These are phyloP conservation scores for Plasmodium fragile DNA, from an alignment of 169 alveolate genomes.

Conservation along the genomic window DNA sequence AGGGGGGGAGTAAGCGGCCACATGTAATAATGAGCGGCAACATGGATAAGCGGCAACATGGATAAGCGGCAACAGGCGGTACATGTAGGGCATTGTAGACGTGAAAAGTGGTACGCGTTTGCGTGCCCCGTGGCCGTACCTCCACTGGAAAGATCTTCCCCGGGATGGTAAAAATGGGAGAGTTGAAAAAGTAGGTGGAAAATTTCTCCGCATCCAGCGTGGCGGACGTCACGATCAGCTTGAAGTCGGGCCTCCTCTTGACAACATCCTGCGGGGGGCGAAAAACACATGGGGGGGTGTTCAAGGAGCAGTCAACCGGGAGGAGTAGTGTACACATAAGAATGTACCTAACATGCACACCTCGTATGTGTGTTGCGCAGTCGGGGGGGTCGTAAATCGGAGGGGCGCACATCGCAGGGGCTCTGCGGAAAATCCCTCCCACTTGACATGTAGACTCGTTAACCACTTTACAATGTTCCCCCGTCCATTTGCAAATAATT, in stretches of 20 bases:
- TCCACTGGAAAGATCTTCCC: constrained; percentile 99
- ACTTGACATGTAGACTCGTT: not conserved
- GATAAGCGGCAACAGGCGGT: not conserved
- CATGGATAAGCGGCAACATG: not conserved
- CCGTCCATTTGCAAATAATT: not conserved
- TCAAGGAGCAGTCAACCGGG: constrained; percentile 10
- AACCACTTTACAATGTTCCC: not conserved
- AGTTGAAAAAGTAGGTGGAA: constrained; percentile 95
- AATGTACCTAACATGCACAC: not conserved
- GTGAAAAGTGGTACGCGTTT: no score
- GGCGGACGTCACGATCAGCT: constrained; percentile 99
- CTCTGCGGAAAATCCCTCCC: not conserved
- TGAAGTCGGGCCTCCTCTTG: constrained; percentile 93
- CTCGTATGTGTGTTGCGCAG: not conserved
- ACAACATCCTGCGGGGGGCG: constrained; percentile 87
- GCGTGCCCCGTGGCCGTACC: constrained; percentile 66
- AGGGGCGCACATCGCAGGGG: not conserved
- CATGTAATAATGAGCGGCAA: not conserved
- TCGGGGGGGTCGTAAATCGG: no score
- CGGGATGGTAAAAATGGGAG: constrained; percentile 98
- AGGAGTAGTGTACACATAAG: not conserved
- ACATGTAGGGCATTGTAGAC: no score
- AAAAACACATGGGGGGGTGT: not conserved
- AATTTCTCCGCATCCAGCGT: constrained; percentile 97
- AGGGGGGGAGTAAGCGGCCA: not conserved